Evolutionary conservation across 768 basidiomycete genomes (phyloP), one percentile per base, ranked within the genome.

Genomic region (Boletus subparvulus): DNA sequence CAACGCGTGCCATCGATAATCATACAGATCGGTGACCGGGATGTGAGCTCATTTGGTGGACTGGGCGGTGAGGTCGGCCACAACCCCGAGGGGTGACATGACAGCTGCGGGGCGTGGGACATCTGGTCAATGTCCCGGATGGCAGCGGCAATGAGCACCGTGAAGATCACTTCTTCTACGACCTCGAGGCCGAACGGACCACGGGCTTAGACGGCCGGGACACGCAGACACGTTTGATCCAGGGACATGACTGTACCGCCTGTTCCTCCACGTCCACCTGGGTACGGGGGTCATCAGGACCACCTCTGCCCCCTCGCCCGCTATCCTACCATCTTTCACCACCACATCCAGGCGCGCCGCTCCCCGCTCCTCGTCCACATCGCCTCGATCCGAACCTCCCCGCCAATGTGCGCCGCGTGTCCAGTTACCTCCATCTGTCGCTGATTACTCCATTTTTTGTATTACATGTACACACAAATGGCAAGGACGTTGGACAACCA

Each of bases 331-430:
- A 65, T 57, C 47, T 66, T 61, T 44, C 61, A 41, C 58, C 65
- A 21, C 62, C 67, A 16, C 65, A 62, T 70, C 1, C 83, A 78
- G 59, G 82, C 78, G 78, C 60, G 64, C 82, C 57, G 77, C 86
- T 4, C 70, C 89, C 79, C 3, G 88, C 88, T 0, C 88, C 88
- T 6, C 77, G 84, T 12, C 86, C 88, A 0, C 83, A 86, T 61
- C 79, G 82, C 39, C 54, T 86, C 13, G 82, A 86, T 61, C 83
- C 83, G 11, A 77, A 75, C 58, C 67, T 88, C 1, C 84, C 86
- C 19, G 78, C 80, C 33, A 85, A 87, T 65, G 88, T 86, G 66
- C 67, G 81, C 77, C n/a, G 52, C 61, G 51, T 52, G 63, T 58
- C 11, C 19, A 14, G 41, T n/a, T 58, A 50, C 56, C 53, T 48